Conservation (phyloP, 1,139 yeast genomes). For the Petasospora rhodanensis region DNA sequence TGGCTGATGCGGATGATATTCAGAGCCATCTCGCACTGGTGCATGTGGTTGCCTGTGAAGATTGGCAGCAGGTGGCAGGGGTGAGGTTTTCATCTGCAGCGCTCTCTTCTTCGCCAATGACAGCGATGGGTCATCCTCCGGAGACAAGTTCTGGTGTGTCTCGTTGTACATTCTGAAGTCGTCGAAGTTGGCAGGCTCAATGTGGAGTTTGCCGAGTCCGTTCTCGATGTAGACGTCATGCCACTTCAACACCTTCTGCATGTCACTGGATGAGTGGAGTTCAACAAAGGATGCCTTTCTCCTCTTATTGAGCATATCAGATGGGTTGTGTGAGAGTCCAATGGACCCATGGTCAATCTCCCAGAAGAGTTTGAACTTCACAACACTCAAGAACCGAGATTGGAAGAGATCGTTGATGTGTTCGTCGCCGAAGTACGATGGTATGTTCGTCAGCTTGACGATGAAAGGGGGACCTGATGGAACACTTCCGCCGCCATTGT, state of each 20-base stretch:
- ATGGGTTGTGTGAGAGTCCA: conserved; percentile 25
- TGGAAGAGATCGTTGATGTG: conserved; percentile 33
- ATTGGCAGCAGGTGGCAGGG: not conserved
- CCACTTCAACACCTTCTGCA: conserved; percentile 35
- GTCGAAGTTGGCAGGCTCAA: conserved; percentile 44
- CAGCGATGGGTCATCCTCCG: conserved; percentile 22
- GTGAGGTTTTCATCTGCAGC: conserved; percentile 2
- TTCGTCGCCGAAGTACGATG: conserved; percentile 32
- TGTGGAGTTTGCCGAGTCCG: conserved; percentile 35
- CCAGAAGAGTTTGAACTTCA: conserved; percentile 37
- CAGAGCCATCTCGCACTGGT: no score
- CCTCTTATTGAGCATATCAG: conserved; percentile 29
- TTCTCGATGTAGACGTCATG: conserved; percentile 17
- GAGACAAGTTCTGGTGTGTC: conserved; percentile 28
- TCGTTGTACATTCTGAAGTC: conserved; percentile 45
- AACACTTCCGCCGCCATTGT: no score
- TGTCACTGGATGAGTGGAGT: conserved; percentile 41
- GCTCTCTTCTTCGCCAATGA: conserved; percentile 11
- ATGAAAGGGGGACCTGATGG: conserved; percentile 50
- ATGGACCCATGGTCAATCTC: conserved; percentile 31
- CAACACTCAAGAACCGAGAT: conserved; percentile 31
- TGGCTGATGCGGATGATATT: not conserved
- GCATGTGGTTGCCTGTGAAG: conserved; percentile 3
- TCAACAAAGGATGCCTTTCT: conserved; percentile 63
- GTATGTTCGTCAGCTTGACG: conserved; percentile 48